Base-by-base conservation (phyloP, 192 early-diverging fungal genomes). In the Dimargaris cristalligena region DNA sequence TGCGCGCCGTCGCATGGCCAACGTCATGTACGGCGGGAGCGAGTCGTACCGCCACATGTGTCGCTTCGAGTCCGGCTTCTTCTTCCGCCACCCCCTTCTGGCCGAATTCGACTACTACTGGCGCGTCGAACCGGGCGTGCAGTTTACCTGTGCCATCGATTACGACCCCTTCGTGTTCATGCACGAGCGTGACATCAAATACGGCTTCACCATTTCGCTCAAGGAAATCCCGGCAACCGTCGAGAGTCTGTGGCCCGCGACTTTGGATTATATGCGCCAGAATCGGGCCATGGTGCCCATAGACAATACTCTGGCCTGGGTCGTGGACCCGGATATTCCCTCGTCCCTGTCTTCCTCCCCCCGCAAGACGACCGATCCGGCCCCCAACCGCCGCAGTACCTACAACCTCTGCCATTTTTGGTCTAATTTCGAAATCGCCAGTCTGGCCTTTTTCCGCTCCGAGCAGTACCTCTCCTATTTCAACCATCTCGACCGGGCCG, bases 1-100 rank as follows among this genome's bases (percentile, higher is more conserved):
- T 58, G 65, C 72, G 32, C 65, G 83, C 23, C 32, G 77, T 50
- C 52, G 74, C 2, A 81, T 91, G 8, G 65, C 73, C 2, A 58
- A 73, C 11, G 79, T 91, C 3, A 74, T 84, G 29, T 92, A 89
- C 59, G 88, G 84, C 1, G 81, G 72, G 14, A 77, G 74, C 33
- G 72, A 86, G 58, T 80, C 82, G 14, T 93, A 93, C 69, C 82
- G 89, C 34, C 87, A 92, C 59, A 92, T 92, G 89, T 92, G 89
- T 51, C 75, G 89, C 44, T 92, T 65, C 65, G 68, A 67, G 57
- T 65, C 69, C 65, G 70, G 67, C 13, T 71, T 71, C 49, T 68
- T 71, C 54, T 84, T 75, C 66, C 67, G 78, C 49, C 90, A 91
- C 57, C 82, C 84, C 28, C 67, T 88, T 2, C 67, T 86, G 54